Conservation (phyloP, 345 rosid genomes). For the Populus alba region DNA sequence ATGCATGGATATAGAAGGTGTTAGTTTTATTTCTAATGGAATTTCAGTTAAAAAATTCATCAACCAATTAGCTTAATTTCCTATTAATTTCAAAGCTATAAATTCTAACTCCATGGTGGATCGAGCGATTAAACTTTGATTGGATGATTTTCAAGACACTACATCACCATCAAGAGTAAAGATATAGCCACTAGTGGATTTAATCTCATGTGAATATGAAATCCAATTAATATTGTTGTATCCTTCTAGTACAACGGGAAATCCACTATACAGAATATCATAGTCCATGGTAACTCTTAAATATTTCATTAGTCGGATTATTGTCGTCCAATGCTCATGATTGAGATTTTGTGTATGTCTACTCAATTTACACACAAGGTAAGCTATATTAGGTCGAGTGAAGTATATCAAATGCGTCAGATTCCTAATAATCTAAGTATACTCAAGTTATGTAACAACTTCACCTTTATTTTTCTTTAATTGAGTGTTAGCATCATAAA, state of each 20-base stretch:
- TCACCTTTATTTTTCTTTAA: background rate
- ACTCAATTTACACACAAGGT: too few species aligned
- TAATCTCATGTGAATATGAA: background rate
- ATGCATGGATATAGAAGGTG: too few species aligned
- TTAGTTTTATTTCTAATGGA: too few species aligned
- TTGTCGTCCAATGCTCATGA: background rate
- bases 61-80: background rate
- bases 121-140: background rate
- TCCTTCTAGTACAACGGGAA: background rate
- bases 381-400: fast-evolving
- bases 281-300: background rate
- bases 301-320: background rate
- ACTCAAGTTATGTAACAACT: background rate
- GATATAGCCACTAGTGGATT: background rate
- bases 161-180: background rate
- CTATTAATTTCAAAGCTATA: background rate
- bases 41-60: background rate
- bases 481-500: too few species aligned
- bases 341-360: background rate
- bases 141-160: background rate
- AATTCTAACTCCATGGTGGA: background rate
- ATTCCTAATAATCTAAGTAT: background rate
- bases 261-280: background rate
- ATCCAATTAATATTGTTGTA: background rate
- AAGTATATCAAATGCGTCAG: too few species aligned